These are phyloP conservation scores for Penicillium sp. DNA, from an alignment of 2,329 filamentous ascomycete species.

Conservation along the genomic window DNA sequence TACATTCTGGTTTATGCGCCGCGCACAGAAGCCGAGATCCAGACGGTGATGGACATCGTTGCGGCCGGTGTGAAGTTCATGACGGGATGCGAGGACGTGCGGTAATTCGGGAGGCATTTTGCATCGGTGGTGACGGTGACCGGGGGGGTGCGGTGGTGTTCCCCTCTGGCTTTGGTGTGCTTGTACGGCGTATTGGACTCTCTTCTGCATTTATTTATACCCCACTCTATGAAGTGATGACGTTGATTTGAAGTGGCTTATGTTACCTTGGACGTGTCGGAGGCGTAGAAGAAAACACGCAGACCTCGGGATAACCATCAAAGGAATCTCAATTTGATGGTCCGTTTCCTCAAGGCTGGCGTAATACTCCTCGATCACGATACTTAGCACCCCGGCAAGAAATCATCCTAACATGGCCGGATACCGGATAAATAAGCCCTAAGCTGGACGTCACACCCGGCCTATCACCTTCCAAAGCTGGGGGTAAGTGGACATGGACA, in stretches of 20 bases:
- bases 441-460: too few species aligned
- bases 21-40: conserved; percentile 31
- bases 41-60: conserved; percentile 31
- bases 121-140: background rate
- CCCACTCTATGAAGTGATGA: conserved; percentile 5
- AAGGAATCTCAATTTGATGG: too few species aligned
- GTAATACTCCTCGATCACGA: too few species aligned
- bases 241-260: background rate
- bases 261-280: too few species aligned
- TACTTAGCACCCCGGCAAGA: too few species aligned
- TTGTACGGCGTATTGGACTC: background rate
- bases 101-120: background rate
- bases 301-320: too few species aligned
- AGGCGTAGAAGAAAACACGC: background rate
- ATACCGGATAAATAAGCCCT: too few species aligned
- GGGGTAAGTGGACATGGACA: too few species aligned
- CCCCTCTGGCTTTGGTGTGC: background rate
- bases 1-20: conserved; percentile 38
- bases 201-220: conserved; percentile 8
- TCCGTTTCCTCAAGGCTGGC: too few species aligned
- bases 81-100: conserved; percentile 26
- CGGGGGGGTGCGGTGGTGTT: background rate
- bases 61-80: conserved; percentile 33
- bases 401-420: too few species aligned
- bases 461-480: too few species aligned